Conservation (phyloP, 106 monocot species). For the Amphibolis antarctica region DNA sequence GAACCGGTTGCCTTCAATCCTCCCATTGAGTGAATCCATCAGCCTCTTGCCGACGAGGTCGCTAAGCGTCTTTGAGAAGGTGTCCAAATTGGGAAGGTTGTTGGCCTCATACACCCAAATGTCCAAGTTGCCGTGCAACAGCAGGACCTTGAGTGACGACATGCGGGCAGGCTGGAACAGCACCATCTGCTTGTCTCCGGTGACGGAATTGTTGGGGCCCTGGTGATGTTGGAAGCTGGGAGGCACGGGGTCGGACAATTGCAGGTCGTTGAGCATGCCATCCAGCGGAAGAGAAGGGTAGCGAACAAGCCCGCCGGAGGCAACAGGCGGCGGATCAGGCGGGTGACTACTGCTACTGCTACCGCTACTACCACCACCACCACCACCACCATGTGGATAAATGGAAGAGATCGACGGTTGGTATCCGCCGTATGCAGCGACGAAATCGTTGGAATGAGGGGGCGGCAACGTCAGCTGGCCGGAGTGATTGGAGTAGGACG, state of each 20-base stretch:
- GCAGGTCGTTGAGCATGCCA: constrained; percentile 17
- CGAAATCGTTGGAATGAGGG: constrained; percentile 6
- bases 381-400: too few species aligned
- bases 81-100: constrained; percentile 78
- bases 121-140: constrained; percentile 79
- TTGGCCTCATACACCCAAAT: constrained; percentile 47
- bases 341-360: background rate
- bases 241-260: constrained; percentile 11
- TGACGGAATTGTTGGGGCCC: background rate
- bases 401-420: background rate
- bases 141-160: constrained; percentile 44
- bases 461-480: background rate
- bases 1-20: constrained; percentile 20
- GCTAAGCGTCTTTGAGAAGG: constrained; percentile 65
- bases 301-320: background rate
- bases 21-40: constrained; percentile 27
- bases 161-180: constrained; percentile 10
- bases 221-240: constrained; percentile 1
- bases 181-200: constrained; percentile 16
- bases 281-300: constrained; percentile 14
- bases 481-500: background rate
- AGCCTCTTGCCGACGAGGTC: constrained; percentile 47
- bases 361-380: background rate
- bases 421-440: constrained; percentile 1
- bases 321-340: constrained; percentile 1